Base-by-base conservation (phyloP, 768 basidiomycete species). In the Lactifluus piperatus region DNA sequence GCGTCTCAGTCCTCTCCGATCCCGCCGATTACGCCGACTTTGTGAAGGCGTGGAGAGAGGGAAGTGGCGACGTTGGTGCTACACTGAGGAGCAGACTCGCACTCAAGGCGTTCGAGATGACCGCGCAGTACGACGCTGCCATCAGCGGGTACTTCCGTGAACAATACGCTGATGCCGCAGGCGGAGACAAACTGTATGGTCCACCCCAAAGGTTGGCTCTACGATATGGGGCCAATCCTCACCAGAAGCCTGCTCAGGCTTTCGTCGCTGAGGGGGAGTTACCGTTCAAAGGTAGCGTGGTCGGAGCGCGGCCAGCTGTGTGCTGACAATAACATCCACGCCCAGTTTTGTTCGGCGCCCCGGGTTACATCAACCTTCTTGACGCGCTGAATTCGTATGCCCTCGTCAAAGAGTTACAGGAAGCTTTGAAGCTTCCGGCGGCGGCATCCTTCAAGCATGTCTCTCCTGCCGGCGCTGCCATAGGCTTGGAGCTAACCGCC, bases 381-480 rank as follows among this genome's bases (percentile, higher is more conserved):
- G 97, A 98, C 68, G 97, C 94, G 1, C 82, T 99, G 66, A 97
- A 97, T 75, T 95, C 95, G 4, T 99, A 88, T 68, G 94, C 91
- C 1, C 82, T 99, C 41, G 97, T 99, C 57, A 90, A 86, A 68
- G 97, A 99, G 70, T 82, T 99, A 3, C 85, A 91, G 47, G 89
- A 83, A 58, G 91, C 91, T 0, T 81, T 98, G 57, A 73, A 77
- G 36, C 83, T 98, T 47, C 94, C 97, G 18, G 97, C 97, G 14
- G 95, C 97, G 13, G 95, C 97, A 0, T 97, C 94, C 0, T 99
- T 98, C 85, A 99, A 99, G 76, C 97, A 99, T 69, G 97, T 99
- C 60, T 98, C 95, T 18, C 97, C 97, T 11, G 97, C 97, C 2
- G 97, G 97, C 51, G 94, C 91, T 6, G 97, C 94, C 27, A 91